Evolutionary conservation across 306 rosid genomes (phyloP).

Genomic region (Myrica gale): DNA sequence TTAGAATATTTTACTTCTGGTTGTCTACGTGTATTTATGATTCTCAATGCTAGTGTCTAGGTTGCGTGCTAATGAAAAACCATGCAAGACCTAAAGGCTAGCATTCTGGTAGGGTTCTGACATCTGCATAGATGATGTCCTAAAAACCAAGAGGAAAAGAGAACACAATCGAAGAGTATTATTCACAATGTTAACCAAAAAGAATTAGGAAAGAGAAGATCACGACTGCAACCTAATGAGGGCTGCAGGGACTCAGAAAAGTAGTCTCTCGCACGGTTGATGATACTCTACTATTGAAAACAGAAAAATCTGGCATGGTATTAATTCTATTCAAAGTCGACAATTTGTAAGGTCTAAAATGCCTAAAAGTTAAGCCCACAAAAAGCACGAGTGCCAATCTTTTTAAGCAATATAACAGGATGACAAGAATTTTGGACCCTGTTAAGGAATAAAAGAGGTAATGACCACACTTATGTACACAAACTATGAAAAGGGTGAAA

Average conservation of each 20-base stretch:
- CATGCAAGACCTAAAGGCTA: neutral
- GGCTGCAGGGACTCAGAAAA: no score
- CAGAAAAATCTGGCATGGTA: neutral
- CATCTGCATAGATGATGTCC: neutral
- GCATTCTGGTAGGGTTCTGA: slow-evolving; percentile 1
- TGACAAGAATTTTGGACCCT: neutral
- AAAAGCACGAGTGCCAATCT: neutral
- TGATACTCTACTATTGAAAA: neutral
- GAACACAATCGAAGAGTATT: neutral
- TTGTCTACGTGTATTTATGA: neutral
- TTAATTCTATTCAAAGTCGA: neutral
- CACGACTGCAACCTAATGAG: no score
- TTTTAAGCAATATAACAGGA: neutral
- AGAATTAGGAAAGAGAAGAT: neutral
- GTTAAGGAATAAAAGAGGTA: neutral
- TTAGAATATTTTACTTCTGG: neutral
- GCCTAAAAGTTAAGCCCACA: neutral
- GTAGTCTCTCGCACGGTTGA: no score
- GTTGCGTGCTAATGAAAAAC: neutral
- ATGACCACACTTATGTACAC: neutral
- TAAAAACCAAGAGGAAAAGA: neutral
- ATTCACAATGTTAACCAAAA: neutral
- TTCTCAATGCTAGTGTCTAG: neutral
- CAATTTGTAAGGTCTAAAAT: neutral
- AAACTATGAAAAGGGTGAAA: neutral